Base-by-base conservation (phyloP, 2,329 filamentous ascomycete species). In the Fusarium albosuccineum region DNA sequence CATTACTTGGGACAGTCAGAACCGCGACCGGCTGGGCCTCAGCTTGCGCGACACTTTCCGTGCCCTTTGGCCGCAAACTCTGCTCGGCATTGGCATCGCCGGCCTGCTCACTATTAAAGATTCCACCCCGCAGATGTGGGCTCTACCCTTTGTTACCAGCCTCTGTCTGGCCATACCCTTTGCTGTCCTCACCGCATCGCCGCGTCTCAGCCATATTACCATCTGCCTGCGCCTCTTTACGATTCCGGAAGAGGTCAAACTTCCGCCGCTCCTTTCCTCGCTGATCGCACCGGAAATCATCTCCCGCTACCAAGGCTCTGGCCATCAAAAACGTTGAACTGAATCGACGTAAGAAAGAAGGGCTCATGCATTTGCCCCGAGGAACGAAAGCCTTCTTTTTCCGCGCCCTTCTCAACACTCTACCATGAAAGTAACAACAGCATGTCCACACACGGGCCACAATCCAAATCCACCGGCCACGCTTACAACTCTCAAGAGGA, bases 131-230 rank as follows among this genome's bases (percentile, higher is more conserved):
- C 33, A 36, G 33, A 36, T 36, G 33, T 36, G 33, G 33, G 6
- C 33, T 22, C 17, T 22, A 8, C 16, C 41, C 17, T 27, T 45
- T 17, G n/a, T 27, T 17, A 29, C 16, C 41, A 6, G 41, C 17
- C 41, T 45, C 41, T 26, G 13, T 45, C 41, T 45, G 16, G 14
- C 16, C 16, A 22, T 22, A 3, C 16, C 41, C 41, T 4, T 29
- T 45, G 16, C 41, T 45, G 17, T 45, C 3, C 41, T 45, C 41
- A 45, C 41, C 41, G 41, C 41, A 22, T 45, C 41, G 41, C 41
- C 41, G 16, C 41, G 41, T 45, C 41, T 45, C 41, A 45, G 41
- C 41, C 16, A 45, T 30, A 45, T 45, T 45, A 22, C 16, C 41
- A 45, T 27, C 10, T 17, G 41, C 41, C 41, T 45, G 41, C 41